These are phyloP conservation scores for Trematosphaeria pertusa DNA, from an alignment of 2,329 filamentous ascomycete species.

Conservation along the genomic window DNA sequence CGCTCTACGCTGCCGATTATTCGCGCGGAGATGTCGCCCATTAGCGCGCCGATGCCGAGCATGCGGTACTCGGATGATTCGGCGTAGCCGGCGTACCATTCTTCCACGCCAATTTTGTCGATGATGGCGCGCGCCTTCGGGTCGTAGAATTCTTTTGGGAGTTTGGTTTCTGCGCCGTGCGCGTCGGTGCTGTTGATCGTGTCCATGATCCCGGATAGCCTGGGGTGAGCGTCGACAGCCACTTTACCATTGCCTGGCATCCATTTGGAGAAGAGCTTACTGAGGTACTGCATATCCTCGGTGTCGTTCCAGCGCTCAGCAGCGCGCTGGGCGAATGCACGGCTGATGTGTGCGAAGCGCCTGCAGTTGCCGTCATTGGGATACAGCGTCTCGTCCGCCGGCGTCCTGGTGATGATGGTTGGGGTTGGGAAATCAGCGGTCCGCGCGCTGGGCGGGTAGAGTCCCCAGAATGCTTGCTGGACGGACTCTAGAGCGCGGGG, in stretches of 20 bases:
- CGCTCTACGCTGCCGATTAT: conserved; percentile 50
- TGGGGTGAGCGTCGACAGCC: conserved; percentile 82
- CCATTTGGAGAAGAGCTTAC: conserved; percentile 78
- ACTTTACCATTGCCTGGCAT: conserved; percentile 77
- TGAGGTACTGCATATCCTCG: conserved; percentile 84
- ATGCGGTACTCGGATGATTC: conserved; percentile 88
- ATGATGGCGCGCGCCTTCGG: conserved; percentile 71
- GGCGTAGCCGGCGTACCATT: conserved; percentile 89
- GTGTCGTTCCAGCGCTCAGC: conserved; percentile 61
- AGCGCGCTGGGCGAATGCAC: conserved; percentile 56
- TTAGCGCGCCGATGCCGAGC: conserved; percentile 82
- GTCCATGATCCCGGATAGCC: conserved; percentile 91
- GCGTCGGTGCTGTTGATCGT: conserved; percentile 88
- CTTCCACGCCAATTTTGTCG: conserved; percentile 78
- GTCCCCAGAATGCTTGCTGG: conserved; percentile 58
- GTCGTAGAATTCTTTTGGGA: conserved; percentile 91
- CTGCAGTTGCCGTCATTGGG: conserved; percentile 59
- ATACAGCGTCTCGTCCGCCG: conserved; percentile 58
- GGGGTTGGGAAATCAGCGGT: conserved; percentile 52
- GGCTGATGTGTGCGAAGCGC: conserved; percentile 55
- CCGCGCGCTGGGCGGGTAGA: conserved; percentile 54
- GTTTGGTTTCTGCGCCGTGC: conserved; percentile 77
- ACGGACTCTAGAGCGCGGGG: conserved; percentile 58
- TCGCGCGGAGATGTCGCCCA: conserved; percentile 77
- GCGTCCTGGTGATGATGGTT: conserved; percentile 53